Percentiles rank a stretch among this genome's conserved stretches.
phyloP scores from a whole-genome alignment of 208 protist genomes.

The Wallacemonas collosoma region DNA sequence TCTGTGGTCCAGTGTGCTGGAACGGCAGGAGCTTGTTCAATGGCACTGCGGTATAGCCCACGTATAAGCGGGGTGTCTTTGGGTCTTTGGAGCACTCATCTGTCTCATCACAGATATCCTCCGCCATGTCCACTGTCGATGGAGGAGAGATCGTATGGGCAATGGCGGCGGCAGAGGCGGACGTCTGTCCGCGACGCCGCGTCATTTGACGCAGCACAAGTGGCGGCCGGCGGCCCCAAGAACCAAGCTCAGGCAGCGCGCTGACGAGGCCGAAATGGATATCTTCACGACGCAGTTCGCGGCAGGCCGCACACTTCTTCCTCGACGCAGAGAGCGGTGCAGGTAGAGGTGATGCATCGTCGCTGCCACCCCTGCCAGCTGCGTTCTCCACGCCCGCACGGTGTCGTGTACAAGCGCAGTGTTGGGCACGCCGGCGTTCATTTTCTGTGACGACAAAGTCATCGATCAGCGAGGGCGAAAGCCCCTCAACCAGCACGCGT shows the following conservation, averaged over 20 bases:
- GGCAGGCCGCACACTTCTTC: not conserved
- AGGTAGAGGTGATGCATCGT: too few species aligned
- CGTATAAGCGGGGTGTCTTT: not conserved
- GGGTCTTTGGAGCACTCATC: not conserved
- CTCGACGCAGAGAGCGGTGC: too few species aligned
- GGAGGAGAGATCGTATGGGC: too few species aligned
- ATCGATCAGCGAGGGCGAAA: constrained; percentile 26
- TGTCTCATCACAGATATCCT: too few species aligned
- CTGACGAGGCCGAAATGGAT: constrained; percentile 53
- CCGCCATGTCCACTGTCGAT: too few species aligned
- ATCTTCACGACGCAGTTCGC: constrained; percentile 17
- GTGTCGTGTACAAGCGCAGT: constrained; percentile 26
- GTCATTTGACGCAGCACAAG: constrained; percentile 23
- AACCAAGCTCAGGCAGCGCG: constrained; percentile 34
- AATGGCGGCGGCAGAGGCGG: too few species aligned
- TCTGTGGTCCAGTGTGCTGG: constrained; percentile 11
- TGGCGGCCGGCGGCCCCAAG: constrained; percentile 48
- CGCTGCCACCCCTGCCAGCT: too few species aligned
- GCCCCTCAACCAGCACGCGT: constrained; percentile 17
- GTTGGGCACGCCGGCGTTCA: constrained; percentile 27
- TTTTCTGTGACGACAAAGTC: constrained; percentile 25
- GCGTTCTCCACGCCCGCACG: not conserved
- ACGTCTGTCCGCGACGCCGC: not conserved
- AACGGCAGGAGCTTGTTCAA: not conserved
- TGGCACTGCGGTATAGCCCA: constrained; percentile 12